A percentile compares a stretch with the other conserved stretches of the same genome.
Evolutionary conservation across 73 alveolate species (phyloP).

Genomic region (Effrenium voratum): DNA sequence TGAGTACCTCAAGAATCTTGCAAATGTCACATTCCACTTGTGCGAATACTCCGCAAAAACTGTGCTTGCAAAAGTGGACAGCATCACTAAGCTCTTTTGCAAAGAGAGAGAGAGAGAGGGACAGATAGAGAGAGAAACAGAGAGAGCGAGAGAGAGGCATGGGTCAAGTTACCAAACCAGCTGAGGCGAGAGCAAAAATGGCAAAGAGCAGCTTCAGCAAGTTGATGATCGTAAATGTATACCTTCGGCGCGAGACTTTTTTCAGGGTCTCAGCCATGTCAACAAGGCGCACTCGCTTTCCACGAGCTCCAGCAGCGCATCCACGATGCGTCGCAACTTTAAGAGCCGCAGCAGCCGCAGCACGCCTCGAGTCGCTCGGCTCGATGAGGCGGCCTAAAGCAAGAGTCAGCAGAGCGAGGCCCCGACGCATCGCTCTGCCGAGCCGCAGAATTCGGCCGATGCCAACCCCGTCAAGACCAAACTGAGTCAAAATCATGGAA

Average conservation of each 20-base stretch:
- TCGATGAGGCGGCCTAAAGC: not conserved
- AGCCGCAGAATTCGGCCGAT: constrained; percentile 81
- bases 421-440: constrained; percentile 74
- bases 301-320: constrained; percentile 82
- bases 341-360: constrained; percentile 79
- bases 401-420: constrained; percentile 9
- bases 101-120: too few species aligned
- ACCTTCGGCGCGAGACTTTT: constrained; percentile 9
- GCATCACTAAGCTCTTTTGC: too few species aligned
- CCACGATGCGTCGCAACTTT: constrained; percentile 84
- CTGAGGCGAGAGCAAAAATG: constrained; percentile 5
- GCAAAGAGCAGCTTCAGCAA: constrained; percentile 76
- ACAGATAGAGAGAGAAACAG: too few species aligned
- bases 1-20: constrained; percentile 41
- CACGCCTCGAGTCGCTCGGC: constrained; percentile 5
- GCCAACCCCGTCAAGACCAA: constrained; percentile 93
- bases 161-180: too few species aligned
- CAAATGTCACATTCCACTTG: too few species aligned
- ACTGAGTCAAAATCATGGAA: not conserved
- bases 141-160: too few species aligned
- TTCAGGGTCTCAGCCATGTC: not conserved
- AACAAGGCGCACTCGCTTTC: constrained; percentile 85
- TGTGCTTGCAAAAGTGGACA: too few species aligned
- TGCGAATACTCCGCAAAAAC: too few species aligned
- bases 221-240: constrained; percentile 78